phyloP scores from a whole-genome alignment of 257 asterid species.

The Solanum commersonii region DNA sequence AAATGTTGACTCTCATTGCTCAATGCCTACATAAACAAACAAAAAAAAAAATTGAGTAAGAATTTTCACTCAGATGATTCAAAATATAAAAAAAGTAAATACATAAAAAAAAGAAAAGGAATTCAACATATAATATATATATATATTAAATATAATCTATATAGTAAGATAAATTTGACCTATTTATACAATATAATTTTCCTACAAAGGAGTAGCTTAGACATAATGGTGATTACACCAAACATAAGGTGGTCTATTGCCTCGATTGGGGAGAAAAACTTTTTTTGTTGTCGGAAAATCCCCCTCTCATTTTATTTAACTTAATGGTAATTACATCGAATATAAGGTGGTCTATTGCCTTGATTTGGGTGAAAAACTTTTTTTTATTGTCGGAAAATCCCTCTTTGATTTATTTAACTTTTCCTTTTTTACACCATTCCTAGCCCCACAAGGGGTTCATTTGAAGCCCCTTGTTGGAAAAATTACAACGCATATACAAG shows the following conservation, averaged over 20 bases:
- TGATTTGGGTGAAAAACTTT: neutral
- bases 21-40: constrained; percentile 26
- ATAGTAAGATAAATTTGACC: neutral
- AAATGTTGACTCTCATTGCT: constrained; percentile 56
- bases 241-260: neutral
- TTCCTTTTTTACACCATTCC: too few species aligned
- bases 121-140: neutral
- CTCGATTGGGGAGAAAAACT: neutral
- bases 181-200: neutral
- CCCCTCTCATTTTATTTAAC: neutral
- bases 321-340: too few species aligned
- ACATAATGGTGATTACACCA: too few species aligned
- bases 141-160: too few species aligned
- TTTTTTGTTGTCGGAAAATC: too few species aligned
- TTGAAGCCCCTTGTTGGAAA: neutral
- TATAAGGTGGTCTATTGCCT: neutral
- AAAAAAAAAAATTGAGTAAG: neutral
- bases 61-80: neutral
- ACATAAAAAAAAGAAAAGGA: neutral
- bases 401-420: too few species aligned
- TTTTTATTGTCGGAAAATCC: too few species aligned
- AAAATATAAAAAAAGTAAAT: neutral
- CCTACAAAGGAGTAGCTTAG: too few species aligned
- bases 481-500: neutral
- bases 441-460: too few species aligned